A percentile compares a stretch with the other conserved stretches of the same genome.
Evolutionary conservation across 495 filamentous ascomycete genomes (phyloP).

Genomic region (Bacidia gigantensis): DNA sequence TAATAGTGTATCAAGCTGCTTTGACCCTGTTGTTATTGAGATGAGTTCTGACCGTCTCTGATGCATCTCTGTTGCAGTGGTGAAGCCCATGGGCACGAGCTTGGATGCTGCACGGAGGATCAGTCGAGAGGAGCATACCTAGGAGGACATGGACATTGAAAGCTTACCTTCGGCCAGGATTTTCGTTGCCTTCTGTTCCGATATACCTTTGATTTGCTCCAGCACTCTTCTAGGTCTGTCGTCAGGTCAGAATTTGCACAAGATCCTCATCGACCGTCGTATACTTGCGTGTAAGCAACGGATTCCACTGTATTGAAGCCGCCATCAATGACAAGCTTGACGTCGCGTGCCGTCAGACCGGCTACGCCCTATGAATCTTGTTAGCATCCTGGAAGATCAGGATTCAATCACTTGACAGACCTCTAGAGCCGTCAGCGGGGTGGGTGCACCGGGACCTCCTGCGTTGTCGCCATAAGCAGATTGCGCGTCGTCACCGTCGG

Average conservation of each 20-base stretch:
- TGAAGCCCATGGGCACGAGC: slow-evolving; percentile 96
- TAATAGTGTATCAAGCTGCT: slow-evolving; percentile 87
- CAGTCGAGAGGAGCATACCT: background rate
- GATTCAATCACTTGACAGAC: slow-evolving; percentile 32
- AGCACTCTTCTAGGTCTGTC: slow-evolving; percentile 60
- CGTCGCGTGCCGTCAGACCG: slow-evolving; percentile 84
- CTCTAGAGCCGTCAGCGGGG: slow-evolving; percentile 79
- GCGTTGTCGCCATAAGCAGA: slow-evolving; percentile 45
- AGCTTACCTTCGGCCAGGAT: slow-evolving; percentile 73
- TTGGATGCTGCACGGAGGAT: slow-evolving; percentile 55
- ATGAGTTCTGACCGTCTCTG: slow-evolving; percentile 89
- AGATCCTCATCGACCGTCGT: too few species aligned
- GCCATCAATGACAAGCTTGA: slow-evolving; percentile 81
- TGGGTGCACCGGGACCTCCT: slow-evolving; percentile 83
- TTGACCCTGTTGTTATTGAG: slow-evolving; percentile 93
- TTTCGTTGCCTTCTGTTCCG: slow-evolving; percentile 87
- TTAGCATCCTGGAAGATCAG: too few species aligned
- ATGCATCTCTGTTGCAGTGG: slow-evolving; percentile 99
- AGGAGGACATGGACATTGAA: too few species aligned
- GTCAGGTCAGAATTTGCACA: too few species aligned
- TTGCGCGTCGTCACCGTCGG: slow-evolving; percentile 44
- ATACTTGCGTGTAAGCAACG: slow-evolving; percentile 71
- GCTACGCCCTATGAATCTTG: slow-evolving; percentile 48
- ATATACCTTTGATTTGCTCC: slow-evolving; percentile 94
- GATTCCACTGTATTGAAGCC: slow-evolving; percentile 92